Evolutionary conservation across 2,329 filamentous ascomycete species (phyloP), one percentile per base, ranked within the genome.

Genomic region (Microdochium bolleyi): DNA sequence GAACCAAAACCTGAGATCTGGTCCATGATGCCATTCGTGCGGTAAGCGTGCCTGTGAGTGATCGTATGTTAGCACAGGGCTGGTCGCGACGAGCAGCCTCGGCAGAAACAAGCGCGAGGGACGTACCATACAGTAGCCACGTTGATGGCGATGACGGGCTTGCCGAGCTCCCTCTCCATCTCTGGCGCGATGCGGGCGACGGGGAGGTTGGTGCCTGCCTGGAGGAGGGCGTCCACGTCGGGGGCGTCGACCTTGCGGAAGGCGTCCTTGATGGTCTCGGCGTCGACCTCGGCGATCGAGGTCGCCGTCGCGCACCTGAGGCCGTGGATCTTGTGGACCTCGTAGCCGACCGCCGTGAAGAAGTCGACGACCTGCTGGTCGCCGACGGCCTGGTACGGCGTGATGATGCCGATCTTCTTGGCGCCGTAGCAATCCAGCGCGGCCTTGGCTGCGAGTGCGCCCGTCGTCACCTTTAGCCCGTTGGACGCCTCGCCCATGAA

Each of bases 191-290:
- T 58, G 34, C 53, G 52, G 21, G 63, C 62, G 10, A 60, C 63
- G 9, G 65, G 61, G 57, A 64, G 61, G 55, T 68, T 67, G 13
- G 66, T 68, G 49, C 66, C 65, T 13, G 63, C 63, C 34, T 64
- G 61, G 50, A 67, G 55, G 41, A 67, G 58, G 22, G 63, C 60
- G 34, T 67, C 59, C 2, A 60, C 61, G 49, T 61, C 58, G 11
- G 56, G 54, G 3, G 53, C 56, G 55, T 63, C 57, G 13, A 61
- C 61, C 14, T 54, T 56, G 25, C 57, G 51, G 50, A 67, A 61
- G 8, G 64, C 60, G 24, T 57, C 55, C 51, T 60, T 61, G 49
- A 68, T 64, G 21, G 58, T 62, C 21, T 63, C 56, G 3, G 61
- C 57, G 21, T 61, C 56, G 54, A 70, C 69, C 52, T 67, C 62